phyloP scores from a whole-genome alignment of 495 filamentous ascomycete genomes.

The Trypethelium eluteriae region DNA sequence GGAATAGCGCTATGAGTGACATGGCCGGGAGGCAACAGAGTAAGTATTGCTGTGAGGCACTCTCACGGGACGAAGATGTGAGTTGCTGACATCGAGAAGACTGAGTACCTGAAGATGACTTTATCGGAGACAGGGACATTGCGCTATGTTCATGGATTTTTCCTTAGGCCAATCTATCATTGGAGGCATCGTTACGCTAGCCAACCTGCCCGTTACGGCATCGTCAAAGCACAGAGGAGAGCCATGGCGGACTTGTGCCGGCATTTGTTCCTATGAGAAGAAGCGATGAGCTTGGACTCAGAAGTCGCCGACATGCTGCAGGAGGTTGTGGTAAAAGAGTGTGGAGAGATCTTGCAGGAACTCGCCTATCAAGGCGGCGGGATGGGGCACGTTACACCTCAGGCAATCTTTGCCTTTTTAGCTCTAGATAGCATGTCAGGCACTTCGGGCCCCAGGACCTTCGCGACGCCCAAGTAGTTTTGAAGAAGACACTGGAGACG shows the following conservation, averaged over 20 bases:
- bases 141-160: background rate
- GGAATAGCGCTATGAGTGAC: background rate
- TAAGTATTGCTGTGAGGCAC: background rate
- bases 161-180: no score
- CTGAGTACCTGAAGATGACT: background rate
- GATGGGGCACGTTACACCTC: no score
- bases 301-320: background rate
- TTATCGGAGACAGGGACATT: background rate
- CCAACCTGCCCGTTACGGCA: background rate
- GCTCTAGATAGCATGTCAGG: no score
- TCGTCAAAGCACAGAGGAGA: background rate
- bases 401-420: no score
- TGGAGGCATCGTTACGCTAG: no score
- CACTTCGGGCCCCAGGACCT: no score
- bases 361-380: no score
- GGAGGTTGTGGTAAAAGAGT: background rate
- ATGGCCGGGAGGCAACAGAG: background rate
- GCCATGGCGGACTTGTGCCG: background rate
- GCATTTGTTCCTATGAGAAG: background rate
- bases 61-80: background rate
- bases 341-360: no score
- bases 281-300: background rate
- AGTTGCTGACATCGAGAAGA: background rate
- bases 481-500: no score
- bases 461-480: no score